Evolutionary conservation across 306 rosid species (phyloP).

Genomic region (Oemleria cerasiformis): DNA sequence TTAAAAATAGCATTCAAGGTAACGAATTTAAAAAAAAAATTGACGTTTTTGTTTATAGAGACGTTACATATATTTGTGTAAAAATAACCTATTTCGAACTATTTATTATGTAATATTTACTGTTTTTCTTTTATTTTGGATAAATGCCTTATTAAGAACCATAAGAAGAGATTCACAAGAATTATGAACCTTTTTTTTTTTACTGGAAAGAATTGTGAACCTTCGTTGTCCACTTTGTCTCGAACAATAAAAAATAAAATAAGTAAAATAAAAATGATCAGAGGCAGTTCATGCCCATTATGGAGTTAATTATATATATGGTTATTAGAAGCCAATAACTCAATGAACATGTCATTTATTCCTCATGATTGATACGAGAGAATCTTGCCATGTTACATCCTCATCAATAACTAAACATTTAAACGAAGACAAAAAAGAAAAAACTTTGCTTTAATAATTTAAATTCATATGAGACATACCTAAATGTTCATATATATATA

Average conservation of each 20-base stretch:
- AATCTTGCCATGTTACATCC: constrained; percentile 80
- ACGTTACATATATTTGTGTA: too few relatives aligned
- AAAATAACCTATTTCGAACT: too few relatives aligned
- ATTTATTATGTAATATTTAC: too few relatives aligned
- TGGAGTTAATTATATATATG: constrained; percentile 29
- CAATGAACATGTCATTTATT: constrained; percentile 35
- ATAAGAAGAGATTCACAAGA: neutral
- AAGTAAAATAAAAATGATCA: constrained; percentile 16
- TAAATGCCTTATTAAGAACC: too few relatives aligned
- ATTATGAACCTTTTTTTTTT: constrained; percentile 5
- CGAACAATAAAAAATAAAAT: neutral
- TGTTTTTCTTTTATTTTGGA: too few relatives aligned
- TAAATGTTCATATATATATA: constrained; percentile 1
- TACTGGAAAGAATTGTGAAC: neutral
- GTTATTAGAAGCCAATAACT: constrained; percentile 27
- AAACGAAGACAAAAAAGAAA: constrained; percentile 50
- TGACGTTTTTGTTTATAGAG: too few relatives aligned
- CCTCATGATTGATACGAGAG: constrained; percentile 47
- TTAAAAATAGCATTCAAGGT: too few relatives aligned
- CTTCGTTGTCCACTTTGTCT: constrained; percentile 3
- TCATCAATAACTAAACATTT: constrained; percentile 36
- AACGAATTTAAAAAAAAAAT: neutral
- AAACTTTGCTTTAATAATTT: constrained; percentile 3
- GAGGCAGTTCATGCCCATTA: constrained; percentile 34
- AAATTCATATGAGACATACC: constrained; percentile 18